These are phyloP conservation scores for Prunus campanulata DNA, from an alignment of 306 rosid genomes.

Conservation along the genomic window DNA sequence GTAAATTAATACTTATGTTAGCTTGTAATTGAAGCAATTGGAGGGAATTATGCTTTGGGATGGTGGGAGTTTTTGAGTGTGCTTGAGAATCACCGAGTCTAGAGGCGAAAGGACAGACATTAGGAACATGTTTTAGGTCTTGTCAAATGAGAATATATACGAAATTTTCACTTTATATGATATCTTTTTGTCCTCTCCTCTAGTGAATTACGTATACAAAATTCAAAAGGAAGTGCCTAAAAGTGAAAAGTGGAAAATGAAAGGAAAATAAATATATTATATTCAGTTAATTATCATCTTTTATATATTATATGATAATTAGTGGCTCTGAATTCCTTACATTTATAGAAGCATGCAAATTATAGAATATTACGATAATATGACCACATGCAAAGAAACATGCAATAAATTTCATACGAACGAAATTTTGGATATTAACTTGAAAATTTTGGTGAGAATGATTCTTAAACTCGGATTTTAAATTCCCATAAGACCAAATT, in stretches of 20 bases:
- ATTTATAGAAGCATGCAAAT: too few relatives aligned
- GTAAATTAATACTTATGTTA: conserved; percentile 5
- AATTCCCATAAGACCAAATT: neutral
- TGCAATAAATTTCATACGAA: too few relatives aligned
- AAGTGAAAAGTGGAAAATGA: neutral
- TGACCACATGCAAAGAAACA: too few relatives aligned
- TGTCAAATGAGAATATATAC: conserved; percentile 45
- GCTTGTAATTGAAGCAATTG: conserved; percentile 58
- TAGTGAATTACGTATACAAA: neutral
- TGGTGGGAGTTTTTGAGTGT: conserved; percentile 27
- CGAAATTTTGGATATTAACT: too few relatives aligned
- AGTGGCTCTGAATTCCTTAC: neutral
- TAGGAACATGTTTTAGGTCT: conserved; percentile 31
- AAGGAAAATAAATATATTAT: neutral
- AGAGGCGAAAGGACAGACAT: conserved; percentile 43
- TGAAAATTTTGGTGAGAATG: too few relatives aligned
- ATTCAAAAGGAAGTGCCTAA: neutral
- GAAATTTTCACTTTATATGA: conserved; percentile 19
- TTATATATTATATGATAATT: neutral
- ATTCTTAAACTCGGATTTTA: too few relatives aligned
- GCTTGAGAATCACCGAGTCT: conserved; percentile 52
- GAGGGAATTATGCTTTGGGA: conserved; percentile 49
- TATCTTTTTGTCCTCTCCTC: neutral
- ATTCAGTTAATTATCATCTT: neutral
- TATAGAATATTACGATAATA: too few relatives aligned